These are phyloP conservation scores for Debaryomyces nepalensis DNA, from an alignment of 1,139 yeast species.

Conservation along the genomic window DNA sequence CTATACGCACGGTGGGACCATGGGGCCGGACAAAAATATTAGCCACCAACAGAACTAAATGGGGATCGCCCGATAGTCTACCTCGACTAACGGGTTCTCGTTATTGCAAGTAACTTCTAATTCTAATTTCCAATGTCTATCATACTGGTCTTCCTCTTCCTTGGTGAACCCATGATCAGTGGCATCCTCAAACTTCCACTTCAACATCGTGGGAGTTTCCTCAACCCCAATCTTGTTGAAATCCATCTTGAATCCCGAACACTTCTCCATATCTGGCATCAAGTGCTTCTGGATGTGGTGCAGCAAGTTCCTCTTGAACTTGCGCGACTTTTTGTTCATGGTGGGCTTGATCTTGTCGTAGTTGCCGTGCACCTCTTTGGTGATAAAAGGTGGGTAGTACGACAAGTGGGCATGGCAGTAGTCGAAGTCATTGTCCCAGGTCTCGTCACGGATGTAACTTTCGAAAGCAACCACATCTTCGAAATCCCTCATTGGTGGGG, in stretches of 20 bases:
- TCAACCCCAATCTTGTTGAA: slow-evolving; percentile 54
- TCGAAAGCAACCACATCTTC: slow-evolving; percentile 69
- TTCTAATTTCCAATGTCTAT: slow-evolving; percentile 62
- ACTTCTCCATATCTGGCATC: slow-evolving; percentile 64
- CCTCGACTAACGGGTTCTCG: slow-evolving; percentile 63
- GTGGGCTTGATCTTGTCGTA: slow-evolving; percentile 76
- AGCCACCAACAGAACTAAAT: slow-evolving; percentile 8
- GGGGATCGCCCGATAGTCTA: slow-evolving; percentile 57
- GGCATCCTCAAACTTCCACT: slow-evolving; percentile 59
- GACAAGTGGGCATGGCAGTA: slow-evolving; percentile 67
- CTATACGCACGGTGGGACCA: slow-evolving; percentile 2
- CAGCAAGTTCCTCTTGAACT: slow-evolving; percentile 73
- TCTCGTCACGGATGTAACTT: slow-evolving; percentile 67
- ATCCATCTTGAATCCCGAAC: slow-evolving; percentile 61
- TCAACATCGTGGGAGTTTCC: slow-evolving; percentile 49
- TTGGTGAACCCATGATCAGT: slow-evolving; percentile 58
- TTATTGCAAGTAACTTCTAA: slow-evolving; percentile 62
- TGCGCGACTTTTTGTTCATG: slow-evolving; percentile 70
- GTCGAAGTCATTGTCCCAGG: slow-evolving; percentile 77
- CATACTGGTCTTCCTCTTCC: slow-evolving; percentile 47
- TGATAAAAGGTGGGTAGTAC: slow-evolving; percentile 74
- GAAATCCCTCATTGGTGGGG: slow-evolving; percentile 55
- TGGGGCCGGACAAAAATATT: background rate
- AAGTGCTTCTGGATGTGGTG: slow-evolving; percentile 77
- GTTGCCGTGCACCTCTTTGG: slow-evolving; percentile 69